phyloP scores from a whole-genome alignment of 2,329 filamentous ascomycete species.

The Cyphellophora attinorum region DNA sequence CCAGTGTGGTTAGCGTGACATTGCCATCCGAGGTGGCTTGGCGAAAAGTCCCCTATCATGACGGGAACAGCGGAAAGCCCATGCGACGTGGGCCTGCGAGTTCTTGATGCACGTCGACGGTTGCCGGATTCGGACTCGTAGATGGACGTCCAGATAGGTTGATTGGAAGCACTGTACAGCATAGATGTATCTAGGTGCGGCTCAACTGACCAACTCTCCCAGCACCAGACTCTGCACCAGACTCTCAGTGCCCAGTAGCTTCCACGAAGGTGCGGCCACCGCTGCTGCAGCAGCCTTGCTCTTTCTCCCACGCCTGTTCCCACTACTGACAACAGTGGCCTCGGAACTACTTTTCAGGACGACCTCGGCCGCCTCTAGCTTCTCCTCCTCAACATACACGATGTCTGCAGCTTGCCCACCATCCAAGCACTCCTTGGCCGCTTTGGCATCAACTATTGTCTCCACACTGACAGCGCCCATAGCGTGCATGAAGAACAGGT shows the following conservation, averaged over 20 bases:
- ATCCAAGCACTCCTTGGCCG: conserved; percentile 21
- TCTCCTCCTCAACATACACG: conserved; percentile 66
- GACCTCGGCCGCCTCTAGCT: conserved; percentile 43
- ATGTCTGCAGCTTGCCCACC: conserved; percentile 50
- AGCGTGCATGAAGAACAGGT: conserved; percentile 70
- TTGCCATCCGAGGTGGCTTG: no score
- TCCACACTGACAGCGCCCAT: conserved; percentile 61
- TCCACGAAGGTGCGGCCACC: conserved; percentile 15
- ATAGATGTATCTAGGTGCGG: not conserved
- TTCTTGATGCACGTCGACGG: no score
- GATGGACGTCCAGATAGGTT: no score
- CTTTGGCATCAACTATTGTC: conserved; percentile 57
- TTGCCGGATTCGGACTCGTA: no score
- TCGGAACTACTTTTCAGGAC: conserved; percentile 24
- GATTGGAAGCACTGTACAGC: no score
- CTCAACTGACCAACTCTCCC: conserved; percentile 53
- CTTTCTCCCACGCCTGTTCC: conserved; percentile 1
- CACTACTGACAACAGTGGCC: conserved; percentile 11
- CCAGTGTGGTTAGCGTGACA: no score
- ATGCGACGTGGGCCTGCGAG: no score
- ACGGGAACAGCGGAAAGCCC: no score
- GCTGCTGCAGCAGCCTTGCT: conserved; percentile 21
- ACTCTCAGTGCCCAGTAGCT: conserved; percentile 72
- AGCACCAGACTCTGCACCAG: conserved; percentile 88
- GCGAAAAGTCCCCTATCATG: no score